Conservation (phyloP, 805 yeast genomes). For the Wickerhamiella parazyma region DNA sequence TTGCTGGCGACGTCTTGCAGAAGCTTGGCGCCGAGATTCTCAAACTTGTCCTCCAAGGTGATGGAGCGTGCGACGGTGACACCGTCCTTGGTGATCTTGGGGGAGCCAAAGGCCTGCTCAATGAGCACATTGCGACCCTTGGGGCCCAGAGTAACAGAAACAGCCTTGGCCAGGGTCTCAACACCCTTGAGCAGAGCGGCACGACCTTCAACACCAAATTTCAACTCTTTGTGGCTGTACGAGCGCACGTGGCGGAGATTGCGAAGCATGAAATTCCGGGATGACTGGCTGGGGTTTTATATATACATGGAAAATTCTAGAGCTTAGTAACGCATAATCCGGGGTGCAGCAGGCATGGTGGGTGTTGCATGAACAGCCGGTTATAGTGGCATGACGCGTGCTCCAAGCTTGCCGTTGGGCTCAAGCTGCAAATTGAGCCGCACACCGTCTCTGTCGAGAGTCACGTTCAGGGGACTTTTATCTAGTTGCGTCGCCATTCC, state of each 20-base stretch:
- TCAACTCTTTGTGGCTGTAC: constrained; percentile 70
- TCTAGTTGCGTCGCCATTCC: constrained; percentile 9
- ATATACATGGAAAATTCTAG: constrained; percentile 7
- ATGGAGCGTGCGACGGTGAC: constrained; percentile 89
- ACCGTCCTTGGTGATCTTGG: constrained; percentile 98
- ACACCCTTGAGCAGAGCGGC: constrained; percentile 91
- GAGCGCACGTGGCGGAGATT: constrained; percentile 22
- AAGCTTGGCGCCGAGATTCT: constrained; percentile 90
- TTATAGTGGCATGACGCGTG: constrained; percentile 6
- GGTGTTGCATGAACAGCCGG: not conserved
- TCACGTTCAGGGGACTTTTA: not conserved
- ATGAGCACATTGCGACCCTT: constrained; percentile 94
- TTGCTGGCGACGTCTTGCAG: constrained; percentile 94
- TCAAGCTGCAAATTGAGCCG: not conserved
- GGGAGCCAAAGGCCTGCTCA: constrained; percentile 93
- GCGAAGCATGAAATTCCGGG: not conserved
- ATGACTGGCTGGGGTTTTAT: constrained; percentile 2
- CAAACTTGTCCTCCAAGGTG: constrained; percentile 74
- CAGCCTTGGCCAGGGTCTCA: constrained; percentile 89
- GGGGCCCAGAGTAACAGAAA: constrained; percentile 92
- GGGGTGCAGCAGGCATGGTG: not conserved
- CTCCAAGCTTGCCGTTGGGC: constrained; percentile 4
- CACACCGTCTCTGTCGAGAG: not conserved
- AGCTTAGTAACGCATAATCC: not conserved
- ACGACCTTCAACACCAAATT: constrained; percentile 95